Base-by-base conservation (phyloP, 768 basidiomycete species). In the Pisolithus tinctorius region DNA sequence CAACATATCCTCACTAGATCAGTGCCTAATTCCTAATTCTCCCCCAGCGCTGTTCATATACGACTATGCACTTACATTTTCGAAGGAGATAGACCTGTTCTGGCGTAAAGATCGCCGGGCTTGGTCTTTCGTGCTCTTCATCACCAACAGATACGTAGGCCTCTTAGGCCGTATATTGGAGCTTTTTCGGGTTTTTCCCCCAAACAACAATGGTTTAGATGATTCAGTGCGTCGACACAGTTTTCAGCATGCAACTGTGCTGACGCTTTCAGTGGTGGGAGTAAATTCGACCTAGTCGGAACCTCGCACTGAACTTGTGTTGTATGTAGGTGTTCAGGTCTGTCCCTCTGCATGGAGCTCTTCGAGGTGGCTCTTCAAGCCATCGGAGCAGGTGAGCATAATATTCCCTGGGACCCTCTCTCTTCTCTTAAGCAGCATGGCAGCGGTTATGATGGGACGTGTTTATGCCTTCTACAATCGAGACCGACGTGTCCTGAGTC, bases 31-130 rank as follows among this genome's bases (percentile, higher is more conserved):
- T 45, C 29, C 20, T 11, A 16, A 26, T 29, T 30, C 27, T 16
- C n/a, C 4, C 20, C 5, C 23, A 61, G 69, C 48, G 17, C 45
- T 71, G 8, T 48, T 70, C 9, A 60, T 70, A 11, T 73, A 74
- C 50, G 78, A 80, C 44, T 77, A 75, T 53, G 39, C 64, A 46
- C 59, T 77, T 34, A 80, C 78, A 0, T 54, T 79, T 4, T 41
- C 51, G 0, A 43, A 53, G 27, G 78, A 80, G 54, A 61, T 75
- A 6, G 69, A 73, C 16, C 60, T 66, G 3, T 74, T 71, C 58
- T 80, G 78, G 78, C 53, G 45, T 4, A 53, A 54, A 47, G 41
- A 59, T 23, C 58, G 60, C 5, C 17, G 69, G 6, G 66, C 62
- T 26, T 73, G 66, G 66, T 66, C 61, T 4, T 62, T 67, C 1